Conservation (phyloP, 768 basidiomycete species). For the Chalciporus chontae region DNA sequence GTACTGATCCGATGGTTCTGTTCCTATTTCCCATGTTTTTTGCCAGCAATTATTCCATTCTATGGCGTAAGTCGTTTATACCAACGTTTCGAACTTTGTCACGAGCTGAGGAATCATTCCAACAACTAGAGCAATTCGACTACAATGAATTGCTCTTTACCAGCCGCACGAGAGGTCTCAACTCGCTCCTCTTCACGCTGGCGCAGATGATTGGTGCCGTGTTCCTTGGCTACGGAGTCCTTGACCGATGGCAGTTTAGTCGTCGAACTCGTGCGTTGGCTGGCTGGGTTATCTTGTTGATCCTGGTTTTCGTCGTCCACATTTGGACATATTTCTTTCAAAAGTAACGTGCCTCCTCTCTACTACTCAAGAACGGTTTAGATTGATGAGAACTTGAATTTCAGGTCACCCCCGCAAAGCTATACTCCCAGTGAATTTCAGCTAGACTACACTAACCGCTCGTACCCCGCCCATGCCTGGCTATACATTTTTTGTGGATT, state of each 20-base stretch:
- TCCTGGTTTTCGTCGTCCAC: conserved; percentile 65
- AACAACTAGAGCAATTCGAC: conserved; percentile 63
- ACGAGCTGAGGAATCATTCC: conserved; percentile 7
- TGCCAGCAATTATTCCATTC: conserved; percentile 80
- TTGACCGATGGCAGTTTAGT: conserved; percentile 53
- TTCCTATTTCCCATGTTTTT: conserved; percentile 85
- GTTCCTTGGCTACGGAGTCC: conserved; percentile 57
- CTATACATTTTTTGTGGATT: conserved; percentile 73
- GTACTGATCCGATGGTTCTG: conserved; percentile 67
- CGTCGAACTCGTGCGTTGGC: conserved; percentile 69
- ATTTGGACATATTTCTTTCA: conserved; percentile 78
- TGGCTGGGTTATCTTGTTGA: conserved; percentile 61
- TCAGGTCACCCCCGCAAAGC: conserved; percentile 54
- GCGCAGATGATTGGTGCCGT: conserved; percentile 75
- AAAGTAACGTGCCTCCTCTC: conserved; percentile 40
- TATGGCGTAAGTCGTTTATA: conserved; percentile 58
- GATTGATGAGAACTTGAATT: too few relatives aligned
- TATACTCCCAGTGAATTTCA: conserved; percentile 35
- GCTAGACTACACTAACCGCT: conserved; percentile 56
- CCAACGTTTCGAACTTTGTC: not conserved
- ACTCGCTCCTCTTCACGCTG: conserved; percentile 77
- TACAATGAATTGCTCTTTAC: conserved; percentile 77
- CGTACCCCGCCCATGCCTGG: conserved; percentile 53
- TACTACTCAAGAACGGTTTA: conserved; percentile 1
- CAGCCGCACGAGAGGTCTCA: conserved; percentile 72